Base-by-base conservation (phyloP, 106 monocot species). In the Chionographis japonica region DNA sequence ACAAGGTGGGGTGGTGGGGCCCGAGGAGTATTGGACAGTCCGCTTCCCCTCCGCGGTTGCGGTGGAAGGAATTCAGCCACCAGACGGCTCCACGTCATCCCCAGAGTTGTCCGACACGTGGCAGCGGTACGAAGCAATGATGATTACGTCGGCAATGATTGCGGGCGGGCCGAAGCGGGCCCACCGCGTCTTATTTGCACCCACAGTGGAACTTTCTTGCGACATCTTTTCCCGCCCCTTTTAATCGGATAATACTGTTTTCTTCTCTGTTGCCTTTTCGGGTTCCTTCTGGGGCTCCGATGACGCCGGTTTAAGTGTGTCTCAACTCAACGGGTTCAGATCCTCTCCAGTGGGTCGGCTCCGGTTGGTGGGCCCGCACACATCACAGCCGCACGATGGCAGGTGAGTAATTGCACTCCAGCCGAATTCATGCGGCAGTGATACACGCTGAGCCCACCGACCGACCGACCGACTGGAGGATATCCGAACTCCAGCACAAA, bases 21-120 rank as follows among this genome's bases (percentile, higher is more conserved):
- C 80, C 74, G 18, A 60, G 69, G 80, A 74, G 80, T 41, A 65
- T 75, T 75, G 70, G n/a, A 56, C 62, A 58, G 17, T 36, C 80
- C 70, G 80, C 74, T 58, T 63, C 63, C 65, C n/a, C 8, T 35
- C 1, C 16, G 15, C n/a, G 62, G 62, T 37, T 41, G 62, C 53
- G 61, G 20, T 40, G 42, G 9, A 37, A 8, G 37, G 11, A 4
- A 43, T 58, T 27, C 42, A 43, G 69, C 70, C 39, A 50, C 63
- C 40, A 2, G 53, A 57, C 35, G 27, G 42, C 8, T 50, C 73
- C 68, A 60, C 54, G 62, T 68, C 73, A 53, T 68, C 57, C 0
- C 27, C 50, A 15, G 19, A 39, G 1, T 2, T 13, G 11, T 9
- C n/a, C 3, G 71, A 63, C 61, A 67, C 68, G 67, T 67, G 66